These are phyloP conservation scores for Eimeria sp. DNA, from an alignment of 169 alveolate species.

Conservation along the genomic window DNA sequence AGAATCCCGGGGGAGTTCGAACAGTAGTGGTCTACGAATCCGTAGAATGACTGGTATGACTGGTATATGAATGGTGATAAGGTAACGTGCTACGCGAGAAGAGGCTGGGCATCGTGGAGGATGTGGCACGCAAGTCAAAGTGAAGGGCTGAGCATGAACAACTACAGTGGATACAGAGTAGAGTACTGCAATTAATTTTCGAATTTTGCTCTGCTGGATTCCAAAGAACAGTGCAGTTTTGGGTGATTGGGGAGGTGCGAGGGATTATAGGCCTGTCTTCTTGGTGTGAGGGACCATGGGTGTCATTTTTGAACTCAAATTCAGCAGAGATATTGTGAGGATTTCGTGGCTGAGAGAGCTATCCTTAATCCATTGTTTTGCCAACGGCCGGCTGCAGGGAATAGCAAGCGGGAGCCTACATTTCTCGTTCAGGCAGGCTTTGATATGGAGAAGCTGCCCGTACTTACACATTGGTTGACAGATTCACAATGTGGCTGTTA, in stretches of 20 bases:
- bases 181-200: background rate
- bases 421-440: background rate
- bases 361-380: background rate
- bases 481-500: background rate
- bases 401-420: background rate
- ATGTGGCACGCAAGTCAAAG: background rate
- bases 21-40: background rate
- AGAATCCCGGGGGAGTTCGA: background rate
- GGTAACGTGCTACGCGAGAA: no score
- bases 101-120: no score
- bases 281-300: no score
- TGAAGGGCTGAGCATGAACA: conserved; percentile 1
- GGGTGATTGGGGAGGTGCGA: background rate
- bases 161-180: background rate
- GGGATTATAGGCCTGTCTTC: background rate
- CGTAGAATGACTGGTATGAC: background rate
- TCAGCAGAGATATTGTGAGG: background rate
- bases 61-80: background rate
- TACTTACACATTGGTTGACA: background rate
- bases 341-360: background rate
- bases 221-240: background rate
- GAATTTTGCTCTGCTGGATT: background rate
- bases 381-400: background rate
- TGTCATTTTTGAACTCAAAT: background rate
- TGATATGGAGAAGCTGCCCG: background rate